These are phyloP conservation scores for Elaeagnus macrophylla DNA, from an alignment of 306 rosid genomes.

Conservation along the genomic window DNA sequence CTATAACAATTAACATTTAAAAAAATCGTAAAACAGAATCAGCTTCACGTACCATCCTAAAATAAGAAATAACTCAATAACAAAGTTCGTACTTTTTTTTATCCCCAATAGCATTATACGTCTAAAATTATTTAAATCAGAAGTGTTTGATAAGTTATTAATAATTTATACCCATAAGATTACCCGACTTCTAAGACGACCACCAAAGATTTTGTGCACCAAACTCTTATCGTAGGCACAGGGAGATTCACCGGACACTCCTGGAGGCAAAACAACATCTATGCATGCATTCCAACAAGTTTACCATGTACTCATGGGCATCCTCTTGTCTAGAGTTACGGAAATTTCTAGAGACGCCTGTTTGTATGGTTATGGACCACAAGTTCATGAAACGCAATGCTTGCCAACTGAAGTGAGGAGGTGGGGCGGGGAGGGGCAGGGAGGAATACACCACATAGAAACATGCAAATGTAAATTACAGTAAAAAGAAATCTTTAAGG, in stretches of 20 bases:
- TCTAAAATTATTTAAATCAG: conserved; percentile 5
- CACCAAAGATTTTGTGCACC: conserved; percentile 94
- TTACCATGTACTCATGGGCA: conserved; percentile 99
- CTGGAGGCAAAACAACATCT: conserved; percentile 91
- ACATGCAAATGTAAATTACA: background rate
- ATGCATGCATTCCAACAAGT: conserved; percentile 96
- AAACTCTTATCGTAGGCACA: conserved; percentile 92
- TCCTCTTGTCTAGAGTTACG: conserved; percentile 86
- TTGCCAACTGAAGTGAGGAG: no score
- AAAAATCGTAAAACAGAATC: no score
- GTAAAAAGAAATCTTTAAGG: conserved; percentile 28
- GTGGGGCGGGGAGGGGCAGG: no score
- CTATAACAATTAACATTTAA: no score
- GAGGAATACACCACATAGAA: background rate
- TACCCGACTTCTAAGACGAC: conserved; percentile 93
- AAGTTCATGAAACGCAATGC: no score
- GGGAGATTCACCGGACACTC: conserved; percentile 87
- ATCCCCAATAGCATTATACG: background rate
- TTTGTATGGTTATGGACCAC: conserved; percentile 38
- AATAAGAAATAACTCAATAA: no score
- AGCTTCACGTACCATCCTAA: no score
- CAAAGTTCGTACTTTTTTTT: no score
- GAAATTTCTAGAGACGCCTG: conserved; percentile 88
- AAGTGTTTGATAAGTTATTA: background rate
- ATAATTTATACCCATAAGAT: conserved; percentile 2